phyloP scores from a whole-genome alignment of 2,329 filamentous ascomycete species.

The Trematosphaeria pertusa region DNA sequence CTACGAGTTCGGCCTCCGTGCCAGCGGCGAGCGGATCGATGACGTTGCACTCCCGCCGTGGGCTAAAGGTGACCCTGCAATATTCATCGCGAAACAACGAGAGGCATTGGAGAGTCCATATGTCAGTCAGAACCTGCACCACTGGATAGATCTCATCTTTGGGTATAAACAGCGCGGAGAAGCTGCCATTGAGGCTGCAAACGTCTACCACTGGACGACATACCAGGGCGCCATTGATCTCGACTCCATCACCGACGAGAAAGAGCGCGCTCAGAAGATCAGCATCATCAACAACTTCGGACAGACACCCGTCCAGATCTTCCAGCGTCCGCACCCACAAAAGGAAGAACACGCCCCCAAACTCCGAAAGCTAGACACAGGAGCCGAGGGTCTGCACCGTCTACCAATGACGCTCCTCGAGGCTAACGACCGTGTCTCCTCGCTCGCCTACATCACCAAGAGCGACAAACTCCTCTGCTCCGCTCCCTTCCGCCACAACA shows the following conservation, averaged over 20 bases:
- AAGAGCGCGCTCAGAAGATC: slow-evolving; percentile 86
- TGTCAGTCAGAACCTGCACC: slow-evolving; percentile 86
- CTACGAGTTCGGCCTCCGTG: slow-evolving; percentile 93
- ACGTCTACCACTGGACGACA: slow-evolving; percentile 95
- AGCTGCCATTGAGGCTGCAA: slow-evolving; percentile 86
- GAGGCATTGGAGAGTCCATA: slow-evolving; percentile 93
- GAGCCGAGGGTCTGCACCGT: slow-evolving; percentile 76
- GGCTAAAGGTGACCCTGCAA: slow-evolving; percentile 94
- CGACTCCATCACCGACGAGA: slow-evolving; percentile 86
- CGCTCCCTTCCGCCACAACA: slow-evolving; percentile 82
- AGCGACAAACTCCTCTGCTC: slow-evolving; percentile 84
- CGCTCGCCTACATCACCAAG: slow-evolving; percentile 78
- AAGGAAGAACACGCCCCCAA: slow-evolving; percentile 73
- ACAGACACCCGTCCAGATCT: slow-evolving; percentile 95
- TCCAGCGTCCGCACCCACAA: slow-evolving; percentile 79
- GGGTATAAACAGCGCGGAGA: slow-evolving; percentile 94
- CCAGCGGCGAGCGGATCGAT: slow-evolving; percentile 79
- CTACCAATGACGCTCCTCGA: slow-evolving; percentile 79
- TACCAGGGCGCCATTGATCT: slow-evolving; percentile 94
- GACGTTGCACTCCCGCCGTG: slow-evolving; percentile 90
- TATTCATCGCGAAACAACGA: slow-evolving; percentile 95
- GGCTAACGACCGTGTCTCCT: slow-evolving; percentile 79
- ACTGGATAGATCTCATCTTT: slow-evolving; percentile 97
- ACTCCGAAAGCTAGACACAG: slow-evolving; percentile 75
- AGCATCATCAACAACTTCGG: slow-evolving; percentile 99